A percentile compares a stretch with the other conserved stretches of the same genome.
These are phyloP conservation scores for Phytophthora sp. DNA, from an alignment of 352 stramenopile species.

Conservation along the genomic window DNA sequence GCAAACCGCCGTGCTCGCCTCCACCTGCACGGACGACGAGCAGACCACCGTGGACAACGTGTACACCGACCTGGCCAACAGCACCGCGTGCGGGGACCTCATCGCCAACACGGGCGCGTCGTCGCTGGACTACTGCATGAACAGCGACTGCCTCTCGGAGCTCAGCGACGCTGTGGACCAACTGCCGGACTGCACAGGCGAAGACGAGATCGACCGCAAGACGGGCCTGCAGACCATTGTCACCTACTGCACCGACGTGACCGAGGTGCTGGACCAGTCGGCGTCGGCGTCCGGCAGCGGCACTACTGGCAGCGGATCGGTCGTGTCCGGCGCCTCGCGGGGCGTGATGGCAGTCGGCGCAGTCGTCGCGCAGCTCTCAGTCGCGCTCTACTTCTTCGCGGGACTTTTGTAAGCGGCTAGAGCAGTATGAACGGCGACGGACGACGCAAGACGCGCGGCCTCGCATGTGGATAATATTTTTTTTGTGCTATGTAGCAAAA, in stretches of 20 bases:
- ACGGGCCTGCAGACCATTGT: constrained; percentile 30
- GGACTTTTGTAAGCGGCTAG: constrained; percentile 11
- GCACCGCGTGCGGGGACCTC: constrained; percentile 25
- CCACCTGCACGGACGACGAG: constrained; percentile 37
- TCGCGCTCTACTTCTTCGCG: constrained; percentile 25
- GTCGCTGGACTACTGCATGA: constrained; percentile 43
- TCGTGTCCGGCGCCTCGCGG: constrained; percentile 10
- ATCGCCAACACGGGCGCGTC: constrained; percentile 27
- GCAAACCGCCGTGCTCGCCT: constrained; percentile 9
- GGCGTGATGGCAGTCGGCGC: neutral
- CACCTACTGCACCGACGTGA: constrained; percentile 26
- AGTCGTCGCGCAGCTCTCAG: constrained; percentile 12
- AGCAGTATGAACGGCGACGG: neutral
- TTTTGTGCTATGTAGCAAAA: neutral
- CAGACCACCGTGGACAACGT: constrained; percentile 30
- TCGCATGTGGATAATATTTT: constrained; percentile 9
- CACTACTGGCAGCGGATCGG: constrained; percentile 5
- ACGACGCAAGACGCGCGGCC: too few relatives aligned
- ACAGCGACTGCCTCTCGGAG: constrained; percentile 32
- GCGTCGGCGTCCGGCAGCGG: constrained; percentile 16
- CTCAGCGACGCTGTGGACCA: constrained; percentile 26
- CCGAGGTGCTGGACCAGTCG: constrained; percentile 19
- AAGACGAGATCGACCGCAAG: constrained; percentile 37
- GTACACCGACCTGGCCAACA: constrained; percentile 34
- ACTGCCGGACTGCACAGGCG: constrained; percentile 37